Percentiles rank a stretch among this genome's conserved stretches.
phyloP scores from a whole-genome alignment of 768 basidiomycete species.

The Tulasnella calospora region DNA sequence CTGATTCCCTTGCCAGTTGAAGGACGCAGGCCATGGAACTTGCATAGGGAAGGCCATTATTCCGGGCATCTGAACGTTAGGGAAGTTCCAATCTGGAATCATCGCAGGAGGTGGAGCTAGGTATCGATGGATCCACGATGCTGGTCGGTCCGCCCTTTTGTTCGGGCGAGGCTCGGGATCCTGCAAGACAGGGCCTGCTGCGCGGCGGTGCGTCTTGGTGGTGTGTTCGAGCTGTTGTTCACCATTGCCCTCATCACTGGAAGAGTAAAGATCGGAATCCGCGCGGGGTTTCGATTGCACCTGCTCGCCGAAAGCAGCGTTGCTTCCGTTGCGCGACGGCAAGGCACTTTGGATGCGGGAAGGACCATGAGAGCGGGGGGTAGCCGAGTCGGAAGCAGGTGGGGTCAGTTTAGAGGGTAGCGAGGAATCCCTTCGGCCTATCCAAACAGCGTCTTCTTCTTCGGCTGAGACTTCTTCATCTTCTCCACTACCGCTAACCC shows the following conservation, averaged over 20 bases:
- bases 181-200: conserved; percentile 16
- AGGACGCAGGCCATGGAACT: conserved; percentile 48
- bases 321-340: neutral
- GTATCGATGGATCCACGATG: conserved; percentile 59
- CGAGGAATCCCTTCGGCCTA: neutral
- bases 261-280: conserved; percentile 24
- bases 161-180: conserved; percentile 29
- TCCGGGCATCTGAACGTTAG: conserved; percentile 43
- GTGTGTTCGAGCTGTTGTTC: neutral
- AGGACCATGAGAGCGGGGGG: neutral
- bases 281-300: neutral
- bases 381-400: neutral
- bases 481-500: conserved; percentile 26
- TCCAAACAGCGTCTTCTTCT: conserved; percentile 10
- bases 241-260: conserved; percentile 18
- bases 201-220: neutral
- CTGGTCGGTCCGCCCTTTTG: conserved; percentile 33
- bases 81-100: conserved; percentile 44
- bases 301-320: neutral
- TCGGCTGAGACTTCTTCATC: conserved; percentile 20
- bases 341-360: conserved; percentile 16
- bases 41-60: conserved; percentile 46
- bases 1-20: conserved; percentile 23
- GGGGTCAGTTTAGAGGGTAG: neutral
- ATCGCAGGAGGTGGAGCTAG: conserved; percentile 55